phyloP scores from a whole-genome alignment of 768 basidiomycete species.

The Russula abietina region DNA sequence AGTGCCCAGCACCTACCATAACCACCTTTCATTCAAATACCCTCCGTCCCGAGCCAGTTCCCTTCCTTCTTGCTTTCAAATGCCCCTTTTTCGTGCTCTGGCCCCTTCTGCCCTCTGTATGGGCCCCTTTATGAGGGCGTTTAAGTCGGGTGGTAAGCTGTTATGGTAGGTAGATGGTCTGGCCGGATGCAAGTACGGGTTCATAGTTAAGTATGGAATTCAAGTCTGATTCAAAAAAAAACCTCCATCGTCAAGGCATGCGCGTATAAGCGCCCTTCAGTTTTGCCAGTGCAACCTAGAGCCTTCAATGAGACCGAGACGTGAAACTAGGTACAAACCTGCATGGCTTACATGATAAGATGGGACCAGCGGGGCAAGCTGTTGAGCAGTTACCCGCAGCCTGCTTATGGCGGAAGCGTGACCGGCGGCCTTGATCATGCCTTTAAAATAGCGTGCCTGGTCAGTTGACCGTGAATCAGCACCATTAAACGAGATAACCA shows the following conservation, averaged over 20 bases:
- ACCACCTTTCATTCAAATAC: too few relatives aligned
- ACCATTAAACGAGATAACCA: not conserved
- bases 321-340: not conserved
- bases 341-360: slow-evolving; percentile 20
- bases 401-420: slow-evolving; percentile 8
- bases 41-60: too few relatives aligned
- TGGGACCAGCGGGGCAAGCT: slow-evolving; percentile 14
- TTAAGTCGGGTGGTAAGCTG: too few relatives aligned
- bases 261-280: slow-evolving; percentile 17
- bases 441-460: slow-evolving; percentile 25
- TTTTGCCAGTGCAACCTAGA: slow-evolving; percentile 17
- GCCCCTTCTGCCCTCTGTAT: too few relatives aligned
- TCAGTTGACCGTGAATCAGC: not conserved
- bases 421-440: slow-evolving; percentile 22
- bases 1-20: too few relatives aligned
- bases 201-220: too few relatives aligned
- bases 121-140: too few relatives aligned
- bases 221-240: too few relatives aligned
- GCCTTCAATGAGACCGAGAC: not conserved
- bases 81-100: too few relatives aligned
- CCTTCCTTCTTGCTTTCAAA: too few relatives aligned
- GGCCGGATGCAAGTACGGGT: too few relatives aligned
- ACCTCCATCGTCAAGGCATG: not conserved
- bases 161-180: too few relatives aligned
- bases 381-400: slow-evolving; percentile 2